These are phyloP conservation scores for Brassica nigra DNA, from an alignment of 345 rosid genomes.

Conservation along the genomic window DNA sequence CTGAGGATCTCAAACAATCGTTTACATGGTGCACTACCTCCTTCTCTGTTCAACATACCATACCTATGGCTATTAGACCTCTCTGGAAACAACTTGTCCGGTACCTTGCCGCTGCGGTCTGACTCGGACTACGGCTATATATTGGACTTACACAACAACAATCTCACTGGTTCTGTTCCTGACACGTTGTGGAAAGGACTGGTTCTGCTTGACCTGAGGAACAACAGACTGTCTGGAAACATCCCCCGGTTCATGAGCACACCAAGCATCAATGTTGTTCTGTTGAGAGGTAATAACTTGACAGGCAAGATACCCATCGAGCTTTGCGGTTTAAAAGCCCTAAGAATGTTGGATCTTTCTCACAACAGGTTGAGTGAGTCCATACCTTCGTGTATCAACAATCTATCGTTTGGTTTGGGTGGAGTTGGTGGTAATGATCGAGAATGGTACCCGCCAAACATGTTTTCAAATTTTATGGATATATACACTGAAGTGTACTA, in stretches of 20 bases:
- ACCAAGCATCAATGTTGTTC: conserved; percentile 11
- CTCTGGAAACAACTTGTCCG: conserved; percentile 22
- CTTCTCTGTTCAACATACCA: conserved; percentile 26
- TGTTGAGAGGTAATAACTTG: conserved; percentile 21
- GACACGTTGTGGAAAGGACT: conserved; percentile 21
- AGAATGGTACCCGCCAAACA: conserved; percentile 16
- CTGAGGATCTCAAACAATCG: conserved; percentile 17
- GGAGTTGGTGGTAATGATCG: neutral
- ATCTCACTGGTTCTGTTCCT: conserved; percentile 22
- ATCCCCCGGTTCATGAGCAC: conserved; percentile 17
- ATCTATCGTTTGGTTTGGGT: conserved; percentile 10
- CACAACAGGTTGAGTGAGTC: conserved; percentile 16
- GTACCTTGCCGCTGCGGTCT: conserved; percentile 11
- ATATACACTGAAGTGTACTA: conserved; percentile 6
- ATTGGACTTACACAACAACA: conserved; percentile 22
- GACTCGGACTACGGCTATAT: conserved; percentile 17
- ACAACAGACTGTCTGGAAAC: conserved; percentile 19
- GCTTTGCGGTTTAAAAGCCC: conserved; percentile 2
- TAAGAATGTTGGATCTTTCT: conserved; percentile 21
- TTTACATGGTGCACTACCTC: conserved; percentile 17
- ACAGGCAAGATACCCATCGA: conserved; percentile 8
- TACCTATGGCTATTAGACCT: conserved; percentile 30
- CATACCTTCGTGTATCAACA: conserved; percentile 19
- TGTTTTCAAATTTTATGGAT: conserved; percentile 18
- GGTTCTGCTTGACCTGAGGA: conserved; percentile 22